Evolutionary conservation across 1,284 basidiomycete genomes (phyloP), one percentile per base, ranked within the genome.

Genomic region (Athelia psychrophila): DNA sequence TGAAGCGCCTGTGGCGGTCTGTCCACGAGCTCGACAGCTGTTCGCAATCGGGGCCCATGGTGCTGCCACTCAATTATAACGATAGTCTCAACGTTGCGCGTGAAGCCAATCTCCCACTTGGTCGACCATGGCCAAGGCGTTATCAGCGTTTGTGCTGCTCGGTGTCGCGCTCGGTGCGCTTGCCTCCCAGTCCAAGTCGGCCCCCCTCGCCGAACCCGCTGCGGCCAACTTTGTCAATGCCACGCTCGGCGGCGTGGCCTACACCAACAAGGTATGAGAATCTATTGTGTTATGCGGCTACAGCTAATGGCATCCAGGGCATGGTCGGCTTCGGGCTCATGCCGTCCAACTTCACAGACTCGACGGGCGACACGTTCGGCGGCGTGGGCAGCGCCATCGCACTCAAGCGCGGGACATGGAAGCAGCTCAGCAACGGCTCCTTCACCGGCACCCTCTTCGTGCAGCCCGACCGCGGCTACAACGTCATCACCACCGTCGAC

Each of bases 401-500:
- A 8, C 51, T 75, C 52, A 72, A 75, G 55, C 62, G 54, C 10
- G 64, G 66, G 8, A 63, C 68, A 10, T 72, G 65, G 64, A 52
- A 44, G 27, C 49, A 57, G 48, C 75, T 66, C 45, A 20, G 36
- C n/a, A 27, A 51, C 33, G 50, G 50, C 12, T 32, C 44, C 9
- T 51, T 48, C 58, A 68, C 65, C 15, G 80, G 80, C 27, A 76
- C 72, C 8, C 64, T 83, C 32, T 62, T 78, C 18, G 70, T 76
- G 3, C 75, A 79, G 53, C 80, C 80, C 6, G 81, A 83, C 62
- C 74, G 80, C 23, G 80, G 78, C 24, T 77, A 71, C 58, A 78
- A 79, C 56, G 65, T 76, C 82, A 79, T 12, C 72, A 76, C 12
- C 2, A 82, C 83, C 0, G 73, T 84, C 51, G 78, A 87, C 65